Evolutionary conservation across 257 asterid species (phyloP).

Genomic region (Nicotiana otophora): DNA sequence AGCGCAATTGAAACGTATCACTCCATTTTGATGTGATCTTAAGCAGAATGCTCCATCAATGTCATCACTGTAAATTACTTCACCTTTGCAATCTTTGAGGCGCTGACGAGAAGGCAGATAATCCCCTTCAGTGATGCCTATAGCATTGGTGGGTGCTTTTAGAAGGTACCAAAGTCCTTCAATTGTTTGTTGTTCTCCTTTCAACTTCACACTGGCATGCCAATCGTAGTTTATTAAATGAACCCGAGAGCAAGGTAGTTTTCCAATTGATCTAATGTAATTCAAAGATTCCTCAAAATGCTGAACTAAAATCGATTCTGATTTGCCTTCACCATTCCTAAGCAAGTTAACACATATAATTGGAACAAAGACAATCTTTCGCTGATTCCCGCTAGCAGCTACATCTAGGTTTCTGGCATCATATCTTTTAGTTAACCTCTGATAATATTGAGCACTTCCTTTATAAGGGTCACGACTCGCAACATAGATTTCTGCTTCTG

Average conservation of each 20-base stretch:
- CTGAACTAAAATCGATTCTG: conserved; percentile 85
- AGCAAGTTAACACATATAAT: conserved; percentile 88
- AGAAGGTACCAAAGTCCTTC: conserved; percentile 98
- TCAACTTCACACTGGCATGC: conserved; percentile 93
- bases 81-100: conserved; percentile 86
- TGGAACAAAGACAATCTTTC: conserved; percentile 82
- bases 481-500: conserved; percentile 97
- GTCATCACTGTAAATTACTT: conserved; percentile 69
- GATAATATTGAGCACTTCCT: conserved; percentile 87
- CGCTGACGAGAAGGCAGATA: conserved; percentile 79
- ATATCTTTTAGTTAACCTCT: conserved; percentile 87
- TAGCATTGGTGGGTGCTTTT: conserved; percentile 78
- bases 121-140: conserved; percentile 89
- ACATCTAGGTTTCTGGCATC: conserved; percentile 68
- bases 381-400: conserved; percentile 54
- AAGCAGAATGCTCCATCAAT: conserved; percentile 91
- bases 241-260: conserved; percentile 74
- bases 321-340: conserved; percentile 87
- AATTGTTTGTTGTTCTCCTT: conserved; percentile 95
- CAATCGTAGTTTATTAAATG: conserved; percentile 95
- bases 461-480: conserved; percentile 82
- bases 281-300: conserved; percentile 93
- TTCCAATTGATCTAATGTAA: conserved; percentile 63
- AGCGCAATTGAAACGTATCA: conserved; percentile 94
- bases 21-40: conserved; percentile 98